A percentile compares a stretch with the other conserved stretches of the same genome.
Evolutionary conservation across 2,329 filamentous ascomycete species (phyloP).

Genomic region (Pestalotiopsis sp.): DNA sequence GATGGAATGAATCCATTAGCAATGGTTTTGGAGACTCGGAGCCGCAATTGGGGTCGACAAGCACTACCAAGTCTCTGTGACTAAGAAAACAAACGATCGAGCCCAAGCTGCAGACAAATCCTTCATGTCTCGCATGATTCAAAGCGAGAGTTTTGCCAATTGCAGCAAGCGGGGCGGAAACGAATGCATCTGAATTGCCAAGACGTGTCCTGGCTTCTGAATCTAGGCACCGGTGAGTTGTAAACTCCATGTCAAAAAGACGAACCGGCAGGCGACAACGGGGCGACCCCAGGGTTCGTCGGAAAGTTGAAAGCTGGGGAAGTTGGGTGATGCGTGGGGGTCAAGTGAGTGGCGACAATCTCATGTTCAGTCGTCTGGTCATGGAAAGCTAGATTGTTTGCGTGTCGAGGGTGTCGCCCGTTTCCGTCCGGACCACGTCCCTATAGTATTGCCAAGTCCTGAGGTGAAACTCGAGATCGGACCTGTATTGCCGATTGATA

Average conservation of each 20-base stretch:
- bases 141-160: conserved; percentile 3
- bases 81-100: neutral
- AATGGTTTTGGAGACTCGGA: neutral
- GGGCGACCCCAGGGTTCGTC: neutral
- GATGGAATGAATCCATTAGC: neutral
- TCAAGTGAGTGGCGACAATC: neutral
- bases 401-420: neutral
- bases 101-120: neutral
- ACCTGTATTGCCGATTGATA: neutral
- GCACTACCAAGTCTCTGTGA: neutral
- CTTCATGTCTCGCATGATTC: neutral
- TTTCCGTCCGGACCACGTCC: neutral
- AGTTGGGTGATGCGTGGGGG: conserved; percentile 3
- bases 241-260: conserved; percentile 6
- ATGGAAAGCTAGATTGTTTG: neutral
- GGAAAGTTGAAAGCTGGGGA: conserved; percentile 1
- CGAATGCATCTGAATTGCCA: neutral
- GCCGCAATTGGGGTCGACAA: neutral
- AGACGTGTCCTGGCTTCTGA: neutral
- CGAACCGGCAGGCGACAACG: neutral
- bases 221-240: neutral
- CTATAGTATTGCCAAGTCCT: neutral
- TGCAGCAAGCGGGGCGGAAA: neutral
- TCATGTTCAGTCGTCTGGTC: neutral
- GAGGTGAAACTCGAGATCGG: neutral